Base-by-base conservation (phyloP, 2,329 filamentous ascomycete species). In the Talaromyces sp. region DNA sequence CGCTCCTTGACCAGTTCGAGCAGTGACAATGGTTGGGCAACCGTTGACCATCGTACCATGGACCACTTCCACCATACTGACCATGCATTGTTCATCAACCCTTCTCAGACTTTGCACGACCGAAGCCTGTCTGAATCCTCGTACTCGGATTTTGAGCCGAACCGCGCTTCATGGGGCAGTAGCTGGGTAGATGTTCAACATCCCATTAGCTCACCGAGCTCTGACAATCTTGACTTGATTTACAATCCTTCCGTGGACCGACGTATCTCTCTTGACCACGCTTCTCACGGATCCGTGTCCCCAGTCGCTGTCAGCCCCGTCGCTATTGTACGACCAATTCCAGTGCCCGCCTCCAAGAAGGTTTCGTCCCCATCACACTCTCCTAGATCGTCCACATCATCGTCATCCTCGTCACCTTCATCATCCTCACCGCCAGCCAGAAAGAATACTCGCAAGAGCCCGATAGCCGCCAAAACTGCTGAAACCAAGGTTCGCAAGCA, bases 51-150 rank as follows among this genome's bases (percentile, higher is more conserved):
- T 60, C 86, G 84, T 61, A 88, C 86, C 37, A 85, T 89, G 64
- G 89, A 93, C 35, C 84, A 83, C 52, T 81, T 81, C 65, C 48
- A 52, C 35, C 19, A 19, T 40, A 79, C 82, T 46, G 79, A 86
- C 40, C 77, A 76, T 59, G 77, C 78, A 13, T 86, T 89, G 64
- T 92, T 96, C 68, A 95, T 96, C 80, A 96, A 97, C 75, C 93
- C 93, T 1, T 85, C 88, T 62, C 89, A 96, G 76, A 95, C 91
- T 1, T 79, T 97, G 53, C 93, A 97, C 76, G 82, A 96, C 68
- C 85, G 92, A 65, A 92, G 88, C 56, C 86, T 88, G 66, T 96
- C 92, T 3, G 90, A 95, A 67, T 94, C 91, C 2, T 94, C 89
- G 1, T 84, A 86, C 64, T 86, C 89, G 1, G 88, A 92, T 35